These are phyloP conservation scores for Bremia lactucae DNA, from an alignment of 352 stramenopile genomes.

Conservation along the genomic window DNA sequence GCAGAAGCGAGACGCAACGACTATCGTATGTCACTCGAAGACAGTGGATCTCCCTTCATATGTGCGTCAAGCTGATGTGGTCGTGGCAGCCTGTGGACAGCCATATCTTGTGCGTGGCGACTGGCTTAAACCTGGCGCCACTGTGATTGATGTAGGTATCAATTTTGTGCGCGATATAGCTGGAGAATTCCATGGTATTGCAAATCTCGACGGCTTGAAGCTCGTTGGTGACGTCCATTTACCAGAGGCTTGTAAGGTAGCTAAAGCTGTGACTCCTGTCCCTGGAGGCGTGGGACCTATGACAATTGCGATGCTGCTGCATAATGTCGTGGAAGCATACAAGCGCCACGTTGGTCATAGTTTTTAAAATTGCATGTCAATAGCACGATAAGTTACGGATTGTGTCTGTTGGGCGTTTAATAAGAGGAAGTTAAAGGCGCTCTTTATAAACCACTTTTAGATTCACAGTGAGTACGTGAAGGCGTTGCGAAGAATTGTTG, in stretches of 20 bases:
- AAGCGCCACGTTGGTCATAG: no score
- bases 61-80: constrained; percentile 91
- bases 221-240: constrained; percentile 97
- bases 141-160: constrained; percentile 99
- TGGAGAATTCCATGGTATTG: constrained; percentile 36
- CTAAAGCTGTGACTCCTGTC: constrained; percentile 93
- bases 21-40: constrained; percentile 96
- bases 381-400: no score
- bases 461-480: no score
- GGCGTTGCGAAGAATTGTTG: no score
- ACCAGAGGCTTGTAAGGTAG: constrained; percentile 65
- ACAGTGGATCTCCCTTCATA: constrained; percentile 85
- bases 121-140: constrained; percentile 95
- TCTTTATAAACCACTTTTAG: no score
- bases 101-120: constrained; percentile 90
- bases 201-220: constrained; percentile 85
- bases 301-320: constrained; percentile 93
- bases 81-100: constrained; percentile 93
- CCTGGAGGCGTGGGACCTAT: constrained; percentile 97
- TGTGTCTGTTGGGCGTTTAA: no score
- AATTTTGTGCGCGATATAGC: constrained; percentile 88
- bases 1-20: constrained; percentile 92
- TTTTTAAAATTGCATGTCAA: no score
- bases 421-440: no score
- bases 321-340: constrained; percentile 78